These are phyloP conservation scores for Barnettozyma siamensis DNA, from an alignment of 805 yeast species.

Conservation along the genomic window DNA sequence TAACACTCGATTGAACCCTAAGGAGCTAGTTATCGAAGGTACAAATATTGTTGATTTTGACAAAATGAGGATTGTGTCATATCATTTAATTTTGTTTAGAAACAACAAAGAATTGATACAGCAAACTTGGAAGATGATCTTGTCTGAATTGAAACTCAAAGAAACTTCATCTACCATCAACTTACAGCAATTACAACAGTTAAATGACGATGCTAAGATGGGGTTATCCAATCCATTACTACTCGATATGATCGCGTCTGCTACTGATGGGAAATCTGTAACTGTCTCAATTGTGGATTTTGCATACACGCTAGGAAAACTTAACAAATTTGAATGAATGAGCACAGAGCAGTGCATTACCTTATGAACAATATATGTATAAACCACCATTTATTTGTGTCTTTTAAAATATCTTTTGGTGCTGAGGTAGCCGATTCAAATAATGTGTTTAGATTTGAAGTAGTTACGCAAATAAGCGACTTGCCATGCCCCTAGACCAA, in stretches of 20 bases:
- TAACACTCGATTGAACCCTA: conserved; percentile 18
- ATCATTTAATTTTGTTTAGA: conserved; percentile 35
- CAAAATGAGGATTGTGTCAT: conserved; percentile 34
- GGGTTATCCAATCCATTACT: conserved; percentile 29
- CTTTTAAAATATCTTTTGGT: too few species aligned
- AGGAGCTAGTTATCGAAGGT: conserved; percentile 32
- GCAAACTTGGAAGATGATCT: conserved; percentile 37
- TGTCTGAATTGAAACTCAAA: conserved; percentile 14
- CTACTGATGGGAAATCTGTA: conserved; percentile 32
- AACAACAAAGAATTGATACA: conserved; percentile 32
- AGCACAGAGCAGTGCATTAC: background rate
- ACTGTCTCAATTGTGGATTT: conserved; percentile 39
- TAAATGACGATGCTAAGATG: conserved; percentile 27
- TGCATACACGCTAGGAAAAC: conserved; percentile 42
- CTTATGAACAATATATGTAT: background rate
- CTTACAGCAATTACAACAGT: conserved; percentile 32
- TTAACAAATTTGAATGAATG: conserved; percentile 27
- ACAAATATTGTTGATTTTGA: conserved; percentile 45
- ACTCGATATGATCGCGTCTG: conserved; percentile 42
- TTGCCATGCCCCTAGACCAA: conserved; percentile 89
- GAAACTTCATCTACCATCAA: conserved; percentile 24
- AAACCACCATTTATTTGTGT: too few species aligned
- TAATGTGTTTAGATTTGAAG: conserved; percentile 81
- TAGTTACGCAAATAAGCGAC: conserved; percentile 85
- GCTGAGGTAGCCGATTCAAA: conserved; percentile 20